Evolutionary conservation across 2,329 filamentous ascomycete genomes (phyloP).

Genomic region (Ophiostoma pallidulum): DNA sequence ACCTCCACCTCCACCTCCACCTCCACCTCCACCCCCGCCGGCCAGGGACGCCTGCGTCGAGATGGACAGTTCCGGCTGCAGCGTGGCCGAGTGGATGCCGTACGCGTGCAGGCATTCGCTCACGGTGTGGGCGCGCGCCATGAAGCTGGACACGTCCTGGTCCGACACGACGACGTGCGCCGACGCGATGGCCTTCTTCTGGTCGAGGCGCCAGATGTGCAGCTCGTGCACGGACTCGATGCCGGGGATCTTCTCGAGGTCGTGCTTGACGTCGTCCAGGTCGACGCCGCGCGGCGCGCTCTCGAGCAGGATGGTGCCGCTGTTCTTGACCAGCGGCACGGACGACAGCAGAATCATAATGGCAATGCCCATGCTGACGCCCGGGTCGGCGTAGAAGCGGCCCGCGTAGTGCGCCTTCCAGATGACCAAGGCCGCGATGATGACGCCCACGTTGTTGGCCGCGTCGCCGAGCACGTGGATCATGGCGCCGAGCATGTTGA

Average conservation of each 20-base stretch:
- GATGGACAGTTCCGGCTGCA: constrained; percentile 52
- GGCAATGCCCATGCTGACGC: constrained; percentile 57
- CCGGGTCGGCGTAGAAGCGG: constrained; percentile 64
- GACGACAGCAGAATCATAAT: constrained; percentile 62
- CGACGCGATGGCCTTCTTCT: constrained; percentile 59
- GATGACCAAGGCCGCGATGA: constrained; percentile 58
- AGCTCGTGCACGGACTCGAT: constrained; percentile 61
- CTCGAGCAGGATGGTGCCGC: constrained; percentile 58
- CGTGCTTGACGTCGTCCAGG: constrained; percentile 54
- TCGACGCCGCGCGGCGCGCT: constrained; percentile 52
- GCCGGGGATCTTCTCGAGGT: constrained; percentile 60
- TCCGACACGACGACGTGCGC: constrained; percentile 58
- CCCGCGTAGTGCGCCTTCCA: constrained; percentile 50
- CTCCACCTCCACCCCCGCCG: neutral
- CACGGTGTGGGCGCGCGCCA: constrained; percentile 50
- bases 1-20: neutral
- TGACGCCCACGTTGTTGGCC: constrained; percentile 68
- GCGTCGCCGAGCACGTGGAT: constrained; percentile 65
- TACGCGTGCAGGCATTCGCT: constrained; percentile 63
- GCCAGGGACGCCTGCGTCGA: neutral
- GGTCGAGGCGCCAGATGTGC: constrained; percentile 64
- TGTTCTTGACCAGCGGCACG: constrained; percentile 50
- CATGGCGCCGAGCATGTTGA: constrained; percentile 63
- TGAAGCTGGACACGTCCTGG: constrained; percentile 47
- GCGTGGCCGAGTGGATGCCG: constrained; percentile 60